Conservation (phyloP, 208 protist genomes). For the Trypanosoma caninum region DNA sequence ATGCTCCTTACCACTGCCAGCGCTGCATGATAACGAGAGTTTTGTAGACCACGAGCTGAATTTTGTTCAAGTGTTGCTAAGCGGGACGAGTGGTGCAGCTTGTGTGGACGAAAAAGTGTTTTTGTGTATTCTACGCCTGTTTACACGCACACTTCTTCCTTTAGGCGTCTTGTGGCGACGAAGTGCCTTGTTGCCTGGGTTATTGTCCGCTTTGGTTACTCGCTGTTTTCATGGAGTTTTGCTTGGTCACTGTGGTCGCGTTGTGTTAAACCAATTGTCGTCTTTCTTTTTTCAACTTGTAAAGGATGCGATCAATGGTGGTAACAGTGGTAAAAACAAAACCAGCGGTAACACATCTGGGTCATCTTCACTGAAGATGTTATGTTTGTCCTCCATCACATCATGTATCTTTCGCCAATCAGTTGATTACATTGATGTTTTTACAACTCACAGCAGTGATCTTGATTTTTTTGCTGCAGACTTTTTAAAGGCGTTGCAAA, state of each 20-base stretch:
- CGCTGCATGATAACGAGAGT: slow-evolving; percentile 22
- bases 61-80: slow-evolving; percentile 17
- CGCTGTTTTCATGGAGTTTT: slow-evolving; percentile 46
- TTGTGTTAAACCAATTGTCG: slow-evolving; percentile 55
- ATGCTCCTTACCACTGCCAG: slow-evolving; percentile 23
- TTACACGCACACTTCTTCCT: slow-evolving; percentile 31
- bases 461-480: slow-evolving; percentile 69
- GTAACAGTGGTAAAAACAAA: slow-evolving; percentile 15
- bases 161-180: slow-evolving; percentile 49
- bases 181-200: slow-evolving; percentile 37
- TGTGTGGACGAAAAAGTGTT: slow-evolving; percentile 16
- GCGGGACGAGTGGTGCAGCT: neutral
- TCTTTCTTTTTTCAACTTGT: slow-evolving; percentile 55
- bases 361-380: slow-evolving; percentile 24
- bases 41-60: slow-evolving; percentile 24
- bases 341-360: neutral
- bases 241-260: slow-evolving; percentile 15
- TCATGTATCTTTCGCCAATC: slow-evolving; percentile 55
- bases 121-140: slow-evolving; percentile 24
- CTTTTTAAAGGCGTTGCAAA: slow-evolving; percentile 51
- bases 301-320: slow-evolving; percentile 25
- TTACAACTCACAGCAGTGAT: slow-evolving; percentile 72
- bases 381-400: slow-evolving; percentile 53
- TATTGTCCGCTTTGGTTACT: slow-evolving; percentile 46
- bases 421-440: slow-evolving; percentile 54